phyloP scores from a whole-genome alignment of 257 asterid species.

The Solanum rostratum region DNA sequence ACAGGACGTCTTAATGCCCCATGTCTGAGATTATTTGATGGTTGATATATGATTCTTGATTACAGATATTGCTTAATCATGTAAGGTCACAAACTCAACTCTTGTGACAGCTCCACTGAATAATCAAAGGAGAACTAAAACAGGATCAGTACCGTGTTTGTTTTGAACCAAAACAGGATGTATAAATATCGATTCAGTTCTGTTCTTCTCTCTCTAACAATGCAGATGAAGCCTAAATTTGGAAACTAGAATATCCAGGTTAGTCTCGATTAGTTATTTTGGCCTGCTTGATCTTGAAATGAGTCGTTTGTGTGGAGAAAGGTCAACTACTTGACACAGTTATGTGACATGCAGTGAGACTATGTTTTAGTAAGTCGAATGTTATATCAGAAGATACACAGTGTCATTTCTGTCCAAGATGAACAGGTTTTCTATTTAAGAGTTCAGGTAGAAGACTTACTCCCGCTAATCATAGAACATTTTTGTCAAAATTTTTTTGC shows the following conservation, averaged over 20 bases:
- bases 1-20: not conserved
- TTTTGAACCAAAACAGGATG: not conserved
- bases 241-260: not conserved
- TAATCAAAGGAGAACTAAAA: not conserved
- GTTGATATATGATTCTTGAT: not conserved
- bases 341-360: not conserved
- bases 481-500: not conserved
- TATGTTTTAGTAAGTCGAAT: not conserved
- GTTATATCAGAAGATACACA: not conserved
- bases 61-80: not conserved
- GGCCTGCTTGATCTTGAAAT: not conserved
- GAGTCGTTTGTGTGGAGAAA: not conserved
- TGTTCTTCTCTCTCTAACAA: not conserved
- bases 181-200: not conserved
- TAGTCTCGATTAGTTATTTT: not conserved
- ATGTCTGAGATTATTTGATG: not conserved
- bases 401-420: not conserved
- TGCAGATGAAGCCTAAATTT: not conserved
- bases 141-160: not conserved
- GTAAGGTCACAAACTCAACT: not conserved
- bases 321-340: not conserved
- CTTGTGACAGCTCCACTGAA: not conserved
- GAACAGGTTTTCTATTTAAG: not conserved
- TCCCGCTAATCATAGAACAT: not conserved
- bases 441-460: not conserved